A percentile compares a stretch with the other conserved stretches of the same genome.
Evolutionary conservation across 495 filamentous ascomycete species (phyloP).

Genomic region (Hypoxylon cercidicola): DNA sequence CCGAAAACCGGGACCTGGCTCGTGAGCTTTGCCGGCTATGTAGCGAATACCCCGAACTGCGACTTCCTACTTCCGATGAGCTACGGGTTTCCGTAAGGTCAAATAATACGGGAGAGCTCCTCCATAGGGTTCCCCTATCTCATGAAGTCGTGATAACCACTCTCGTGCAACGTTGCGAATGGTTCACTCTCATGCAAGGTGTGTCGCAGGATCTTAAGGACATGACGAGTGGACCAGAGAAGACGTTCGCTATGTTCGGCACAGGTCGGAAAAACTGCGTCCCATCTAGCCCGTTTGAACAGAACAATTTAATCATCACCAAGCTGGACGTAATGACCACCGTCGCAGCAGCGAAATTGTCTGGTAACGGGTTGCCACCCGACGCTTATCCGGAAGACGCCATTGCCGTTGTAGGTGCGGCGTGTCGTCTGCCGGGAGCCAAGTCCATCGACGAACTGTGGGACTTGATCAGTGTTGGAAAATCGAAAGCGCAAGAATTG

Average conservation of each 20-base stretch:
- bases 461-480: slow-evolving; percentile 35
- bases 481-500: slow-evolving; percentile 25
- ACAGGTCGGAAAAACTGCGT: slow-evolving; percentile 16
- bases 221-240: slow-evolving; percentile 41
- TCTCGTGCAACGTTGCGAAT: slow-evolving; percentile 50
- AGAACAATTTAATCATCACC: slow-evolving; percentile 1
- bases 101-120: slow-evolving; percentile 41
- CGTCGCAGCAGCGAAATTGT: background rate
- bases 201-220: slow-evolving; percentile 42
- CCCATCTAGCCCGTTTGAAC: slow-evolving; percentile 7
- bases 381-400: slow-evolving; percentile 51
- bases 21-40: slow-evolving; percentile 39
- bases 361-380: background rate
- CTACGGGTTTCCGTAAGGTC: slow-evolving; percentile 43
- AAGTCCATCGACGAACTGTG: slow-evolving; percentile 41
- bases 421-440: slow-evolving; percentile 57
- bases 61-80: slow-evolving; percentile 35
- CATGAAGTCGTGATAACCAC: slow-evolving; percentile 46
- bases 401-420: slow-evolving; percentile 59
- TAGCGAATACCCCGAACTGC: slow-evolving; percentile 21
- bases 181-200: slow-evolving; percentile 45
- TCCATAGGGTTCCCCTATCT: slow-evolving; percentile 35
- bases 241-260: slow-evolving; percentile 7
- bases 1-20: slow-evolving; percentile 43
- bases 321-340: slow-evolving; percentile 16